phyloP scores from a whole-genome alignment of 495 filamentous ascomycete species.

The Podospora conica region DNA sequence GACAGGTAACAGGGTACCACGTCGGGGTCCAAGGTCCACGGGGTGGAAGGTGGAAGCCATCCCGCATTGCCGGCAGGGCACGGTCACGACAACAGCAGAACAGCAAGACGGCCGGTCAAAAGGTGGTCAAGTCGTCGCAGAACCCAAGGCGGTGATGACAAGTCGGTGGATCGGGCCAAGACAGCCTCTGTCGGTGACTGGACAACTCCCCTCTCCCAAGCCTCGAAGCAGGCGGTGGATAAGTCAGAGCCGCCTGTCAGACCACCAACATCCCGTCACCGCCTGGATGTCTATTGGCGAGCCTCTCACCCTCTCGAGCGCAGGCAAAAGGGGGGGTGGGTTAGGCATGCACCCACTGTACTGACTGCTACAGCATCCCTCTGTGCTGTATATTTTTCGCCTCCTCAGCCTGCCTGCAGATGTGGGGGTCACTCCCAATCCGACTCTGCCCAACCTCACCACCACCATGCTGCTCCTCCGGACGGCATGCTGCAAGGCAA shows the following conservation, averaged over 20 bases:
- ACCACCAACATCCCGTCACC: background rate
- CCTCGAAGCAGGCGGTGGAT: background rate
- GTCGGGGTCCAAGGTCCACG: background rate
- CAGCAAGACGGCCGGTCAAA: no score
- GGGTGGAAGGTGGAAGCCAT: background rate
- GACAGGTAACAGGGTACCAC: background rate
- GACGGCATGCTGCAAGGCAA: background rate
- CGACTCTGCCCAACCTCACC: background rate
- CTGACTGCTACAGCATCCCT: no score
- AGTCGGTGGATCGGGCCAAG: background rate
- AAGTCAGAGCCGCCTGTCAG: background rate
- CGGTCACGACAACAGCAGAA: background rate
- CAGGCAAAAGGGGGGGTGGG: no score
- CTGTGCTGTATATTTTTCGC: no score
- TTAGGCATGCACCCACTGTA: no score
- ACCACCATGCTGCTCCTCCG: background rate
- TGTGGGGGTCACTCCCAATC: background rate
- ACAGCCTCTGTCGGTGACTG: background rate
- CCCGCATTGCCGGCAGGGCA: background rate
- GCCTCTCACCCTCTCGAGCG: no score
- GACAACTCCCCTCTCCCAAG: background rate
- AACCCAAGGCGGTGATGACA: background rate
- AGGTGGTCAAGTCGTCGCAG: background rate
- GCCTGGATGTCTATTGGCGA: background rate
- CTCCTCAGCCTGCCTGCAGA: background rate